Conservation (phyloP, 768 basidiomycete species). For the Auricularia sp. region DNA sequence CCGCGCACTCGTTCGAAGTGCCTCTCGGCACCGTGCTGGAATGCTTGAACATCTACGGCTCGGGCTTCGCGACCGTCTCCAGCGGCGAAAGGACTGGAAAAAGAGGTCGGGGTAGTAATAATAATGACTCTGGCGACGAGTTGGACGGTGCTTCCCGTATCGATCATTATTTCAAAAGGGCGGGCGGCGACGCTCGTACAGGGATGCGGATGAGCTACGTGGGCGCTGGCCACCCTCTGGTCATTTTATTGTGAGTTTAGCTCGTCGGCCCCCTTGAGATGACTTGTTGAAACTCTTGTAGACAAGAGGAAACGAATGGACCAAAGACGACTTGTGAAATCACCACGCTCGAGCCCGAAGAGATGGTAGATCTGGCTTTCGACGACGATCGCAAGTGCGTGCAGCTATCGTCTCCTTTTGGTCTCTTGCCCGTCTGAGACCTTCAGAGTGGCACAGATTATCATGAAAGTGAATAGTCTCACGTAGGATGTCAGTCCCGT, state of each 20-base stretch:
- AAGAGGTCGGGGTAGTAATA: conserved; percentile 42
- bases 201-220: conserved; percentile 78
- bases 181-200: conserved; percentile 47
- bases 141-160: conserved; percentile 29
- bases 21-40: conserved; percentile 77
- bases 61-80: conserved; percentile 38
- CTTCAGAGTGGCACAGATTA: conserved; percentile 62
- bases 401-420: background rate
- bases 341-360: conserved; percentile 75
- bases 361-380: conserved; percentile 70
- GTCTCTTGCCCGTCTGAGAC: conserved; percentile 3
- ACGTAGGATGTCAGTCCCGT: background rate
- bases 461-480: conserved; percentile 54
- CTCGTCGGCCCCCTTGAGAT: background rate
- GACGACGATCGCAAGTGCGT: conserved; percentile 50
- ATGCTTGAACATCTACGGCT: conserved; percentile 89
- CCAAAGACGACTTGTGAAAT: conserved; percentile 85
- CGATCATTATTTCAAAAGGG: conserved; percentile 47
- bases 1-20: conserved; percentile 57
- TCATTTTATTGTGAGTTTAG: conserved; percentile 58
- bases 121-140: conserved; percentile 32
- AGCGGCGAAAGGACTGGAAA: conserved; percentile 17
- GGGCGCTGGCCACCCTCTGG: conserved; percentile 69
- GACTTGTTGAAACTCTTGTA: background rate
- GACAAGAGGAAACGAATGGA: conserved; percentile 67